Evolutionary conservation across 2,329 filamentous ascomycete genomes (phyloP).

Genomic region (Sclerotinia sclerotiorum): DNA sequence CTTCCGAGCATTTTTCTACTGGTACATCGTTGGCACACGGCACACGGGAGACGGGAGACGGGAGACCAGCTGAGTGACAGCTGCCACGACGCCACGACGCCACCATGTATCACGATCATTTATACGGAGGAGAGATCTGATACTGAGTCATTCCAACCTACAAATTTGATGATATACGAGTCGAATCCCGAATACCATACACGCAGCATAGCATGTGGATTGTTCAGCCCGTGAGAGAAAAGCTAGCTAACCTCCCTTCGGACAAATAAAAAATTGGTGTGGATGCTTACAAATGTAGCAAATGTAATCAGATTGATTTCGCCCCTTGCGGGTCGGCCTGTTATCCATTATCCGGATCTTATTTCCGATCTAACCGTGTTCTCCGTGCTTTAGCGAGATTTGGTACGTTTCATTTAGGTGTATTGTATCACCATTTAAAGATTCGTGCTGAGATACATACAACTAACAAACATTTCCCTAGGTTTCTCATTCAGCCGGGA

Average conservation of each 20-base stretch:
- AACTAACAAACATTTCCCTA: background rate
- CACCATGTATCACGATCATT: too few species aligned
- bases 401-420: background rate
- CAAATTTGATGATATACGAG: background rate
- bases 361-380: background rate
- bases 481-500: background rate
- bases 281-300: background rate
- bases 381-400: background rate
- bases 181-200: background rate
- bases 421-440: background rate
- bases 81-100: background rate
- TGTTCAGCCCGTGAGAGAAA: background rate
- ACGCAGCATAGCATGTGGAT: background rate
- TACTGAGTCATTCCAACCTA: background rate
- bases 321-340: background rate
- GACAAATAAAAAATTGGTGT: background rate
- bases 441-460: background rate
- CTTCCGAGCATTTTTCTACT: background rate
- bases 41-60: background rate
- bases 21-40: background rate
- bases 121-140: background rate
- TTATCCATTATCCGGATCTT: background rate
- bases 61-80: background rate
- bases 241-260: too few species aligned
- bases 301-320: background rate